Conservation (phyloP, 1,284 basidiomycete species). For the Cutaneotrichosporon sp. region DNA sequence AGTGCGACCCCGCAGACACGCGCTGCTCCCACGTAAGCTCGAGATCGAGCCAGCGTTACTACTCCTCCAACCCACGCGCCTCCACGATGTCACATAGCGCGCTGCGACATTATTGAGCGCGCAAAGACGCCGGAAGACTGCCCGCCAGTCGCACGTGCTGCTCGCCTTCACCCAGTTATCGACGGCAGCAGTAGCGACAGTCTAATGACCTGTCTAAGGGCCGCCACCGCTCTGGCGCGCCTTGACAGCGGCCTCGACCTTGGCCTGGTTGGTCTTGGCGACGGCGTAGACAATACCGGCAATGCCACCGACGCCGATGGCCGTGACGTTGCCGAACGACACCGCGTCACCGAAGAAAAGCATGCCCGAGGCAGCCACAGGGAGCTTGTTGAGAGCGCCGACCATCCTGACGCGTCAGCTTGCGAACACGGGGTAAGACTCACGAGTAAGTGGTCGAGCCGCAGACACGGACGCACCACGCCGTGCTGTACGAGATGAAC, state of each 20-base stretch:
- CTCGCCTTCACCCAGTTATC: not conserved
- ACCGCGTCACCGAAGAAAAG: conserved; percentile 90
- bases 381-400: conserved; percentile 96
- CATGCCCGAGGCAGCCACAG: conserved; percentile 94
- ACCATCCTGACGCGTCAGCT: conserved; percentile 73
- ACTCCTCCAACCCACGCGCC: not conserved
- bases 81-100: not conserved
- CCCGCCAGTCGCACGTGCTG: not conserved
- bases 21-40: conserved; percentile 2
- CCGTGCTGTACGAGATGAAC: conserved; percentile 96
- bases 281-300: conserved; percentile 83
- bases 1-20: not conserved
- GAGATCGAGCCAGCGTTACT: not conserved
- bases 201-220: conserved; percentile 7
- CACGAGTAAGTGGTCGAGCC: conserved; percentile 94
- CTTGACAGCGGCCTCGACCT: conserved; percentile 42
- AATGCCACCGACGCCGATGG: conserved; percentile 84
- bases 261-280: conserved; percentile 63
- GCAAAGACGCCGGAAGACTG: not conserved
- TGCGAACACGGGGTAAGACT: conserved; percentile 1
- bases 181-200: not conserved
- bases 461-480: conserved; percentile 96
- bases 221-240: conserved; percentile 30
- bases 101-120: not conserved
- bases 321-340: conserved; percentile 81